Evolutionary conservation across 2,329 filamentous ascomycete genomes (phyloP), one percentile per base, ranked within the genome.

Genomic region (Trichoderma hamatum): DNA sequence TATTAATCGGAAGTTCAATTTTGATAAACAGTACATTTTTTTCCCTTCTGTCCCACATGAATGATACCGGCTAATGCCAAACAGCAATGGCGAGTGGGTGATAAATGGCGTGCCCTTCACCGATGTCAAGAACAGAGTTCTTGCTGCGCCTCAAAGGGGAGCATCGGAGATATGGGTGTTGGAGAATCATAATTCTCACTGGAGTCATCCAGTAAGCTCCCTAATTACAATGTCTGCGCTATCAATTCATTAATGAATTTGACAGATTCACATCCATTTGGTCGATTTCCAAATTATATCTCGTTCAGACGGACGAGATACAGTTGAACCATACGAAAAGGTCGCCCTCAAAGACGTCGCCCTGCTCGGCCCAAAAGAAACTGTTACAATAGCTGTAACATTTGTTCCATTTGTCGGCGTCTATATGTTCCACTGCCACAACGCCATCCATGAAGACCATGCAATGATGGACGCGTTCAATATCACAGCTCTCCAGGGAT

Each of bases 381-480:
- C n/a, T 13, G 46, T 49, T 49, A 49, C 46, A 49, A 24, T 49
- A 24, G 46, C 46, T 24, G 46, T 49, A 9, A 49, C n/a, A 0
- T 49, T 49, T 24, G 55, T 32, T 34, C 55, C 55, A 4, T 59
- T 59, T 10, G 14, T 7, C 3, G 55, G 55, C 55, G 6, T 59
- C 13, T 59, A 59, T 32, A 59, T 59, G 55, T 59, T 59, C 21
- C 55, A 59, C 55, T 59, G 55, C 21, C 55, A 59, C n/a, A 59
- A 59, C 55, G 55, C 55, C 55, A 59, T 59, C 32, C 55, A 59
- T 36, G 55, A 59, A 39, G 55, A 59, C 16, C 55, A 59, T 16
- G 55, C 55, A 1, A 59, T 59, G 55, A 59, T 59, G 55, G 55
- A 59, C 16, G 55, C 55, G 0, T 59, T 59, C 7, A 59, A 59